A percentile compares a stretch with the other conserved stretches of the same genome.
Conservation (phyloP, 441 rosid genomes). For the Populus hybrid region DNA sequence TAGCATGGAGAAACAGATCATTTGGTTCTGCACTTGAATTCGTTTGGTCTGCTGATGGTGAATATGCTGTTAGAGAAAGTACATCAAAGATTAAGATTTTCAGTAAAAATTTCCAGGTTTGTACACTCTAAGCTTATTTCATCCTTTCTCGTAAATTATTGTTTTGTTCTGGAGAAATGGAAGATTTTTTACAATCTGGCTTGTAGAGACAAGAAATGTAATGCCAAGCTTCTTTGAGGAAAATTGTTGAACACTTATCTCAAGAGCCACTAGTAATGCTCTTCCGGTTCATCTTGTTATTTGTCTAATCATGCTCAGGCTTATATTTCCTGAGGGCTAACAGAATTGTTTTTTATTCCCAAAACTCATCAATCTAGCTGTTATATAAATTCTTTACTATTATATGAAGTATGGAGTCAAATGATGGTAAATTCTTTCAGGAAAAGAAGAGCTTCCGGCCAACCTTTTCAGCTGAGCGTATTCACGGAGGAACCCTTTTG, state of each 20-base stretch:
- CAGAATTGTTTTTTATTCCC: background rate
- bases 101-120: constrained; percentile 95
- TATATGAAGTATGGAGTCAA: constrained; percentile 5
- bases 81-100: constrained; percentile 88
- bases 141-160: background rate
- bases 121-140: constrained; percentile 9
- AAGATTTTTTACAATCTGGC: background rate
- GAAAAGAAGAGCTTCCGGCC: constrained; percentile 88
- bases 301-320: background rate
- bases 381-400: background rate
- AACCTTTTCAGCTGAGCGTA: constrained; percentile 88
- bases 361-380: background rate
- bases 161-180: background rate
- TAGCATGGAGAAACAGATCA: constrained; percentile 99
- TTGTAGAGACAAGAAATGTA: background rate
- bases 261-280: background rate
- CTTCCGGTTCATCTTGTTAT: background rate
- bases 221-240: background rate
- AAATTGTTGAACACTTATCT: background rate
- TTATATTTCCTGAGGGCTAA: background rate
- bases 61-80: constrained; percentile 97
- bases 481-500: constrained; percentile 84
- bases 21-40: constrained; percentile 98
- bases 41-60: constrained; percentile 97
- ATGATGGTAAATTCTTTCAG: constrained; percentile 44